Evolutionary conservation across 225 moss, liverwort and hornwort species (phyloP).

Genomic region (Pseudoscleropodium purum): DNA sequence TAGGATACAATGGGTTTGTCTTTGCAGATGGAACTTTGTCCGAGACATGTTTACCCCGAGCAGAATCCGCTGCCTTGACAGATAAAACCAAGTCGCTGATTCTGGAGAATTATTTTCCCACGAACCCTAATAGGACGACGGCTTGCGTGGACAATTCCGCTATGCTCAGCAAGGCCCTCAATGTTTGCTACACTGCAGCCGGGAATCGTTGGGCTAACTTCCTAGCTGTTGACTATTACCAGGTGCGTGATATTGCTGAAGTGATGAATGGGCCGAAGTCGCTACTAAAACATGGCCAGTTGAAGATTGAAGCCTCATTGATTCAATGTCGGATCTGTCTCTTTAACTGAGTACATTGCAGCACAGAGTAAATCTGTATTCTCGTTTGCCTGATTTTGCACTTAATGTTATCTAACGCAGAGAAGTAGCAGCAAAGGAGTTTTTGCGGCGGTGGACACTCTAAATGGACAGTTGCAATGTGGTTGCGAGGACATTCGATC

Average conservation of each 20-base stretch:
- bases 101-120: conserved; percentile 71
- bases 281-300: background rate
- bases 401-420: background rate
- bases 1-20: background rate
- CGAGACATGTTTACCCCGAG: conserved; percentile 45
- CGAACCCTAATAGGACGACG: conserved; percentile 29
- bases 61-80: conserved; percentile 52
- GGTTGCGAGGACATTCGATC: conserved; percentile 46
- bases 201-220: conserved; percentile 89
- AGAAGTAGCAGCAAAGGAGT: conserved; percentile 43
- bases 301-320: background rate
- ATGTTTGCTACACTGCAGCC: conserved; percentile 61
- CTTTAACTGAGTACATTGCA: background rate
- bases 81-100: conserved; percentile 57
- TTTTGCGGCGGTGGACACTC: conserved; percentile 36
- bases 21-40: conserved; percentile 53
- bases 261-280: background rate
- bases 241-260: conserved; percentile 24
- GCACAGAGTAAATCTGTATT: background rate
- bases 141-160: conserved; percentile 63
- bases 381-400: background rate
- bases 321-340: background rate
- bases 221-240: conserved; percentile 78
- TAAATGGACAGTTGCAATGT: conserved; percentile 47
- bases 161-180: conserved; percentile 40